Evolutionary conservation across 2,329 filamentous ascomycete genomes (phyloP), one percentile per base, ranked within the genome.

Genomic region (Verticillium klebahnii): DNA sequence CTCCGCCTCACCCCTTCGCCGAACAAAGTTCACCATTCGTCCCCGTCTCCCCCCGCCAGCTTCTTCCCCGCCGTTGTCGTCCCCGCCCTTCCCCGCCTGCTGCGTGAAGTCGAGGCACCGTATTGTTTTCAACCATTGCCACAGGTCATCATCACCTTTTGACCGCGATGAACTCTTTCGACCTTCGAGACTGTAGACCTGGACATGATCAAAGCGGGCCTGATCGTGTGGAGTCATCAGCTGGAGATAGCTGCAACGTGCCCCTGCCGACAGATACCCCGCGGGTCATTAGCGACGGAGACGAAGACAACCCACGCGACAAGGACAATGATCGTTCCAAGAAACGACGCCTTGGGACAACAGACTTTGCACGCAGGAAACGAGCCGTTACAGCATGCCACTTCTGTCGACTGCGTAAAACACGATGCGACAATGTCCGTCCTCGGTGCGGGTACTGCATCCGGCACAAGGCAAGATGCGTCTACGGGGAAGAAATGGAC

Each of bases 391-490:
- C 57, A 19, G 62, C 62, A 4, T 62, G 62, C 54, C 37, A 62
- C 11, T 62, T 63, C n/a, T 63, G 60, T 17, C 60, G 62, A 25
- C 40, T 64, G 3, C 60, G 60, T 34, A 64, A 64, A 14, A 62
- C 62, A 11, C 60, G 62, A 50, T 68, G 67, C 55, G 61, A 66
- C 40, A 66, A 65, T 54, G 59, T 52, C 29, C 54, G 61, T 17
- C 63, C 64, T 3, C 57, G 36, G 3, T 67, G 63, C 60, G 59
- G 62, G 23, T 61, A 54, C 40, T 62, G 61, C 54, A 37, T 32
- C 2, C 63, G 40, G 15, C 61, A 63, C 19, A 25, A 50, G 14
- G 63, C 61, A 1, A 60, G 14, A 1, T 64, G 63, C 5, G 36
- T 64, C 34, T 64, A 64, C 12, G 59, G 58, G 11, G 61, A 63